phyloP scores from a whole-genome alignment of 2,329 filamentous ascomycete genomes.

The Hirsutella thompsonii region DNA sequence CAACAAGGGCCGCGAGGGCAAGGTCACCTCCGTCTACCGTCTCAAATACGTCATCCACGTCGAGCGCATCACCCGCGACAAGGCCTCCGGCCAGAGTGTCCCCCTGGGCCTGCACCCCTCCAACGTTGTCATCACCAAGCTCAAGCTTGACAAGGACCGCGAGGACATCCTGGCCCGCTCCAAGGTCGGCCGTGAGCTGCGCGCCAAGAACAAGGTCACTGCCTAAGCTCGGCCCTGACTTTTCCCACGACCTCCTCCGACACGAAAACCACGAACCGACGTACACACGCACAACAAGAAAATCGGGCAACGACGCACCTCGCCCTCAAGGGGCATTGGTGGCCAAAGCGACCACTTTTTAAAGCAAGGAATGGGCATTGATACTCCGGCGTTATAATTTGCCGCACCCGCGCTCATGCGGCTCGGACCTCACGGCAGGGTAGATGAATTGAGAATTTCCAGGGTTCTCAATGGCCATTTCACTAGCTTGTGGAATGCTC shows the following conservation, averaged over 20 bases:
- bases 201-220: conserved; percentile 57
- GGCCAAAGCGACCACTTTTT: conserved; percentile 9
- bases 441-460: conserved; percentile 30
- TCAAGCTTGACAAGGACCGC: conserved; percentile 95
- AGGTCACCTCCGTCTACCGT: conserved; percentile 94
- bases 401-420: conserved; percentile 16
- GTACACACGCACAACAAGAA: not conserved
- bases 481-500: conserved; percentile 57
- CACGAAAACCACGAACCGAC: not conserved
- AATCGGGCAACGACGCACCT: not conserved
- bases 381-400: conserved; percentile 26
- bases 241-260: not conserved
- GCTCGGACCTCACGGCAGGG: conserved; percentile 20
- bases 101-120: conserved; percentile 89
- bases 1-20: conserved; percentile 98
- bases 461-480: conserved; percentile 60
- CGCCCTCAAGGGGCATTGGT: not conserved
- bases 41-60: conserved; percentile 97
- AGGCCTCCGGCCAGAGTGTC: conserved; percentile 92
- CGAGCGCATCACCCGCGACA: conserved; percentile 93
- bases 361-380: conserved; percentile 19
- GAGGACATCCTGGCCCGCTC: conserved; percentile 80
- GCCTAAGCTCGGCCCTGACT: conserved; percentile 23
- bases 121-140: conserved; percentile 97
- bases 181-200: conserved; percentile 65